Conservation (phyloP, 2,329 filamentous ascomycete species). For the Ascocoryne sarcoides region DNA sequence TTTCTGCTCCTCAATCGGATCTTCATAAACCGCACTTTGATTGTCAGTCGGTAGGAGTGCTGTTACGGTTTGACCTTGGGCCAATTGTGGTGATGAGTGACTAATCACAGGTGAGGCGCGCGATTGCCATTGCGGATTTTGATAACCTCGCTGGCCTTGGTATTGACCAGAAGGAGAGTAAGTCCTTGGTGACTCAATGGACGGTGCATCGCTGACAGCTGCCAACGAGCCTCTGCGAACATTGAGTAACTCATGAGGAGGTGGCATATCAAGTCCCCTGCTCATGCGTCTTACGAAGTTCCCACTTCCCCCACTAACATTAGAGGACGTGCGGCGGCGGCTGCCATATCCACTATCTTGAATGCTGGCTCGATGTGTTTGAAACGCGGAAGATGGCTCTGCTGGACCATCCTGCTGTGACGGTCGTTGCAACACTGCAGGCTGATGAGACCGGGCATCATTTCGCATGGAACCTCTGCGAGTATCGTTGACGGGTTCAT, state of each 20-base stretch:
- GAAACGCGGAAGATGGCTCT: conserved; percentile 81
- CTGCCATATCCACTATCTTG: conserved; percentile 57
- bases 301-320: conserved; percentile 79
- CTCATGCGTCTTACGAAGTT: conserved; percentile 42
- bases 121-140: conserved; percentile 32
- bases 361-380: conserved; percentile 59
- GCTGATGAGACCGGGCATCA: conserved; percentile 60
- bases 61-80: conserved; percentile 26
- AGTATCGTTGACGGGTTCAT: conserved; percentile 74
- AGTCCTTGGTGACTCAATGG: conserved; percentile 39
- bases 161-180: conserved; percentile 27
- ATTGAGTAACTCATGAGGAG: conserved; percentile 31
- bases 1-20: conserved; percentile 56
- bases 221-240: conserved; percentile 41
- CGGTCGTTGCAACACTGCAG: conserved; percentile 70
- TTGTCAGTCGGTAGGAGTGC: conserved; percentile 30
- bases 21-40: conserved; percentile 31
- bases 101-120: conserved; percentile 29
- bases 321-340: conserved; percentile 79
- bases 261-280: conserved; percentile 26
- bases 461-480: conserved; percentile 62
- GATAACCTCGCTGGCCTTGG: conserved; percentile 20
- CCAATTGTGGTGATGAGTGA: conserved; percentile 27
- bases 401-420: conserved; percentile 58
- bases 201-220: conserved; percentile 41